Conservation (phyloP, 805 yeast species). For the Myxozyma nipponensis region DNA sequence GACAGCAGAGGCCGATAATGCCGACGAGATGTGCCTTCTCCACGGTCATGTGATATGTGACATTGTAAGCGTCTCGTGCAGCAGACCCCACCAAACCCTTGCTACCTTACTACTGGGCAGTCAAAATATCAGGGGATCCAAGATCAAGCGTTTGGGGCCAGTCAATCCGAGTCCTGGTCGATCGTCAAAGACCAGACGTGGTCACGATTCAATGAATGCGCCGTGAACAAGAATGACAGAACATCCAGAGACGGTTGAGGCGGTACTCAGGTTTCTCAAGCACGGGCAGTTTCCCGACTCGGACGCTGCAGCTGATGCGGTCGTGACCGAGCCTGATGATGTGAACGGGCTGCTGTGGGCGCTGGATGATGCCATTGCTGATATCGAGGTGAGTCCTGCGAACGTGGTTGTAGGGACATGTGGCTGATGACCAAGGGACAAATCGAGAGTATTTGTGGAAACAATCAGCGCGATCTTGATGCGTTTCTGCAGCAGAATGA, state of each 20-base stretch:
- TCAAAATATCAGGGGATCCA: too few relatives aligned
- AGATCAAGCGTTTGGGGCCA: too few relatives aligned
- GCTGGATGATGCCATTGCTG: constrained; percentile 12
- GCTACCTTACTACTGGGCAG: too few relatives aligned
- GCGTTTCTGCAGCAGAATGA: constrained; percentile 9
- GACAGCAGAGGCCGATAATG: too few relatives aligned
- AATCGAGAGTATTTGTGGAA: constrained; percentile 12
- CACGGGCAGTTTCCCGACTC: constrained; percentile 18
- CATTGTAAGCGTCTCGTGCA: too few relatives aligned
- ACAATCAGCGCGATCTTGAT: constrained; percentile 18
- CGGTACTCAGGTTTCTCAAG: constrained; percentile 15
- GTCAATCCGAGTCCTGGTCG: too few relatives aligned
- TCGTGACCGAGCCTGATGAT: constrained; percentile 12
- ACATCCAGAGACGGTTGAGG: constrained; percentile 3
- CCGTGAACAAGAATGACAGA: constrained; percentile 1
- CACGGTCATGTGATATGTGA: too few relatives aligned
- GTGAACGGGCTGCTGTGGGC: constrained; percentile 3
- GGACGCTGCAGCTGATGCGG: constrained; percentile 9
- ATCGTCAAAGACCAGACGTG: too few relatives aligned
- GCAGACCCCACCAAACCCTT: too few relatives aligned
- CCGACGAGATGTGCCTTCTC: too few relatives aligned
- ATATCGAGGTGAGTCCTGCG: constrained; percentile 10
- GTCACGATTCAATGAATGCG: too few relatives aligned
- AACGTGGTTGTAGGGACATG: background rate
- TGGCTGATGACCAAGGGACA: constrained; percentile 4